Evolutionary conservation across 2,329 filamentous ascomycete species (phyloP).

Genomic region (Trichoderma polysporum): DNA sequence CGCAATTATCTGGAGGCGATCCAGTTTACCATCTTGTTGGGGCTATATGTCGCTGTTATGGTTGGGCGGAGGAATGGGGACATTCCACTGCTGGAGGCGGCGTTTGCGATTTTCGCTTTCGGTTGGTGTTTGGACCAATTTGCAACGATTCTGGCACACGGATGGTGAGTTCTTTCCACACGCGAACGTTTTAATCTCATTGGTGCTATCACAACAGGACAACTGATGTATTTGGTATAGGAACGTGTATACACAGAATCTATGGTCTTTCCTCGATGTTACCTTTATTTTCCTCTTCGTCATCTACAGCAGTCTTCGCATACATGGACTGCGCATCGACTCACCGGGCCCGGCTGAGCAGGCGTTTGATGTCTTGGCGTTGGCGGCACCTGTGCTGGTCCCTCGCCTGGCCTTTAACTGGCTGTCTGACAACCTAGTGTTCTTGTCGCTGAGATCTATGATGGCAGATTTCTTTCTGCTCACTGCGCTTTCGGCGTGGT

Average conservation of each 20-base stretch:
- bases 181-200: neutral
- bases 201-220: neutral
- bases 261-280: constrained; percentile 86
- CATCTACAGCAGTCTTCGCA: constrained; percentile 65
- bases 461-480: constrained; percentile 82
- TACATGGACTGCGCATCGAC: constrained; percentile 59
- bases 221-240: constrained; percentile 36
- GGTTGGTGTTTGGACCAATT: constrained; percentile 80
- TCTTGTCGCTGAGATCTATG: constrained; percentile 79
- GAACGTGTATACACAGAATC: constrained; percentile 82
- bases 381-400: constrained; percentile 74
- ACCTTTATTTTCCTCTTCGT: constrained; percentile 72
- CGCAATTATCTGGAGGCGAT: constrained; percentile 71
- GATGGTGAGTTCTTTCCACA: constrained; percentile 46
- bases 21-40: constrained; percentile 70
- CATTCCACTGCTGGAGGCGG: constrained; percentile 59
- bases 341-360: constrained; percentile 56
- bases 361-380: constrained; percentile 74
- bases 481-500: constrained; percentile 75
- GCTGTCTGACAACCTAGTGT: constrained; percentile 80
- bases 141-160: constrained; percentile 73
- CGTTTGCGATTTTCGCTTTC: constrained; percentile 71
- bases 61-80: constrained; percentile 57
- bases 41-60: constrained; percentile 73
- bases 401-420: constrained; percentile 80